A percentile compares a stretch with the other conserved stretches of the same genome.
Evolutionary conservation across 139 green algal species (phyloP).

Genomic region (Medakamo hakoo): DNA sequence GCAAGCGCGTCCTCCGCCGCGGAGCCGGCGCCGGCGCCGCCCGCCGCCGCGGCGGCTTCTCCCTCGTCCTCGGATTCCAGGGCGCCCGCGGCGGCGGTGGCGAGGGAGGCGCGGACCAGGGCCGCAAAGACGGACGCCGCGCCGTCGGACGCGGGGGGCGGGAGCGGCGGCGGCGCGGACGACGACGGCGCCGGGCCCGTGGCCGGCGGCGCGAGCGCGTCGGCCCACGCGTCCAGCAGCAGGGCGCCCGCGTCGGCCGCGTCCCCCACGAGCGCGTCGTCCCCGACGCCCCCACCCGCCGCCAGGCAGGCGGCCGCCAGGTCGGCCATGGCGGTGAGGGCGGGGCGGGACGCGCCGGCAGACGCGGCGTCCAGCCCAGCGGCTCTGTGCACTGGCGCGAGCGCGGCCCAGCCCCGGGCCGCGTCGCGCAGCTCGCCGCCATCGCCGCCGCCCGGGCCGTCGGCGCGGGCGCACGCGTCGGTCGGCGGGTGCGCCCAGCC

Average conservation of each 20-base stretch:
- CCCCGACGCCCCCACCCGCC: constrained; percentile 8
- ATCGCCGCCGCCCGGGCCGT: neutral
- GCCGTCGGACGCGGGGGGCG: neutral
- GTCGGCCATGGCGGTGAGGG: constrained; percentile 17
- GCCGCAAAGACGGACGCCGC: neutral
- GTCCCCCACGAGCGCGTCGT: constrained; percentile 13
- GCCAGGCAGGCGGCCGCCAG: constrained; percentile 23
- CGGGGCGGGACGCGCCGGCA: neutral
- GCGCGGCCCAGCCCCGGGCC: neutral
- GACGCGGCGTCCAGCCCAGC: constrained; percentile 6
- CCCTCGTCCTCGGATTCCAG: constrained; percentile 36
- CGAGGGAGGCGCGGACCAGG: constrained; percentile 18
- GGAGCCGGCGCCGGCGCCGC: too few relatives aligned
- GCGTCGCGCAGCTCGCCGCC: neutral
- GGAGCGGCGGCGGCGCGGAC: too few relatives aligned
- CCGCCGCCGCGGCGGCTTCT: constrained; percentile 16
- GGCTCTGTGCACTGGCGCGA: constrained; percentile 6
- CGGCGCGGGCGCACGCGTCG: too few relatives aligned
- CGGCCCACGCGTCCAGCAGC: constrained; percentile 21
- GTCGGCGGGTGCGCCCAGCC: neutral
- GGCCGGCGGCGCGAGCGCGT: neutral
- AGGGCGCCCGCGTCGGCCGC: constrained; percentile 23
- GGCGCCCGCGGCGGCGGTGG: constrained; percentile 24
- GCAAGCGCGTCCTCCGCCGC: constrained; percentile 23
- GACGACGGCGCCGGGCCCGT: neutral